phyloP scores from a whole-genome alignment of 192 early-diverging fungal genomes.

The Neocallimastix lanati region DNA sequence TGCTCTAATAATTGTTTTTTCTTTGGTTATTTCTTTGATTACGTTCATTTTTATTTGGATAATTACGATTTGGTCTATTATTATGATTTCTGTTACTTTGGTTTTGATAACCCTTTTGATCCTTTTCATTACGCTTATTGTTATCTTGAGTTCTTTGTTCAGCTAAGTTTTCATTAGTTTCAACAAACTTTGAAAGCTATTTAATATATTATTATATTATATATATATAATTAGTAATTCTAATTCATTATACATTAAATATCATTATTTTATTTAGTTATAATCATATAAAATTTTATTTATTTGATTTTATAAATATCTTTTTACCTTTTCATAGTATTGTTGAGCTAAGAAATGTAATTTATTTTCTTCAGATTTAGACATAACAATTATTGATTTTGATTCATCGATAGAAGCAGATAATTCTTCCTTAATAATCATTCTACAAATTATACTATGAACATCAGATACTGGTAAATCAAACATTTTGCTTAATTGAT shows the following conservation, averaged over 20 bases:
- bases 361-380: background rate
- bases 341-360: background rate
- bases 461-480: constrained; percentile 44
- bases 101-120: background rate
- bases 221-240: too few species aligned
- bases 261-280: too few species aligned
- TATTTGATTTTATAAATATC: too few species aligned
- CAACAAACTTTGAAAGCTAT: background rate
- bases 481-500: constrained; percentile 76
- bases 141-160: background rate
- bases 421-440: constrained; percentile 88
- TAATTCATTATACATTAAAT: too few species aligned
- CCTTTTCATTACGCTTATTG: background rate
- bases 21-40: background rate
- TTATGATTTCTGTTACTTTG: background rate
- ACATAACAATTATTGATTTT: constrained; percentile 53
- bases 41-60: background rate
- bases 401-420: constrained; percentile 75
- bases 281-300: too few species aligned
- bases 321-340: background rate
- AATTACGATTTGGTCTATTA: background rate
- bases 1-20: background rate
- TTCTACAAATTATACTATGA: constrained; percentile 63
- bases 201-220: too few species aligned
- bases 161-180: background rate